Evolutionary conservation across 805 yeast genomes (phyloP).

Genomic region (Lipomyces japonicus): DNA sequence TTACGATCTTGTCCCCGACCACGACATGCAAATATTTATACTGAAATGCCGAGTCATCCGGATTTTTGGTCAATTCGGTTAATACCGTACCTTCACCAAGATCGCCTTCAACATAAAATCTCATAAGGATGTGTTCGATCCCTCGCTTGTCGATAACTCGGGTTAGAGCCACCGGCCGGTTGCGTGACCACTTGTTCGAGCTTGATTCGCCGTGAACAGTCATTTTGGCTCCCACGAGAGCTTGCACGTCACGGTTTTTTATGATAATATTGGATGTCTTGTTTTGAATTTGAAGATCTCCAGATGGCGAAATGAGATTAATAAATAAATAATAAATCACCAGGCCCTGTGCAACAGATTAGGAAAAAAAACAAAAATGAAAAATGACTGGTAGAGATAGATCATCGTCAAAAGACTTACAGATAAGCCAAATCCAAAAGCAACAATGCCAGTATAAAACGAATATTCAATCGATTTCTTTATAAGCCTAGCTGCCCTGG

Average conservation of each 20-base stretch:
- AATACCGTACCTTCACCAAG: slow-evolving; percentile 60
- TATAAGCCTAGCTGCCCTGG: neutral
- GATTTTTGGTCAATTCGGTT: slow-evolving; percentile 55
- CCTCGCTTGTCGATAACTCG: slow-evolving; percentile 61
- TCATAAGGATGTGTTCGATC: slow-evolving; percentile 69
- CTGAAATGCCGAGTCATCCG: slow-evolving; percentile 51
- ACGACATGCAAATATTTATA: slow-evolving; percentile 65
- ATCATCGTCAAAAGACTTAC: no score
- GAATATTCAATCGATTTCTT: neutral
- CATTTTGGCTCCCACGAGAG: slow-evolving; percentile 55
- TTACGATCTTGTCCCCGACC: slow-evolving; percentile 7
- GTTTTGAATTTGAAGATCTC: slow-evolving; percentile 80
- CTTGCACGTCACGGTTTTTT: slow-evolving; percentile 55
- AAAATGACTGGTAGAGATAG: no score
- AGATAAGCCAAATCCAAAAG: neutral
- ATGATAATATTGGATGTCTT: slow-evolving; percentile 71
- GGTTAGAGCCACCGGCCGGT: slow-evolving; percentile 62
- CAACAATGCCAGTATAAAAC: neutral
- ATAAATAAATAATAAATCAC: slow-evolving; percentile 41
- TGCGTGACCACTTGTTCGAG: slow-evolving; percentile 74
- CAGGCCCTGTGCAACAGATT: slow-evolving; percentile 15
- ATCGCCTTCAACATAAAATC: slow-evolving; percentile 71
- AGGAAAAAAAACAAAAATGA: neutral
- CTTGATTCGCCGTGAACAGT: slow-evolving; percentile 72
- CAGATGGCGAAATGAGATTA: slow-evolving; percentile 76